Percentiles rank a stretch among this genome's conserved stretches.
These are phyloP conservation scores for Syzygium aqueum DNA, from an alignment of 345 rosid genomes.

Conservation along the genomic window DNA sequence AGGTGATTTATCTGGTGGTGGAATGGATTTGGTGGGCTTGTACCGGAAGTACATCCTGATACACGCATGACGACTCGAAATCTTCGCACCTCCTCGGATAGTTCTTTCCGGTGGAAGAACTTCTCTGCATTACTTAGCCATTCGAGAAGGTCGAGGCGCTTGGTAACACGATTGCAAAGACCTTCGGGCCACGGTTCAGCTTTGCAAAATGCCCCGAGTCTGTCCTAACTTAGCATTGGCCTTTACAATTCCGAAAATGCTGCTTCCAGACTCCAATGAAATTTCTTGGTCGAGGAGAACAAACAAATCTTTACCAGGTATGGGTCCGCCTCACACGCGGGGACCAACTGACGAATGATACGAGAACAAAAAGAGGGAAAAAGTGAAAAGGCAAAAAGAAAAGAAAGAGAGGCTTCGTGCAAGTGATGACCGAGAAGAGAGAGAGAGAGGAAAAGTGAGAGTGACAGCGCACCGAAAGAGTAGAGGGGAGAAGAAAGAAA, in stretches of 20 bases:
- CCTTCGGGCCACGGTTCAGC: background rate
- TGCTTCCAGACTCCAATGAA: background rate
- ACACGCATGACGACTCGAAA: too few relatives aligned
- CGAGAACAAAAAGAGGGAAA: too few relatives aligned
- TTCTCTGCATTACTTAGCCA: background rate
- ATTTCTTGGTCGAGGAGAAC: background rate
- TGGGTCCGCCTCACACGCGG: background rate
- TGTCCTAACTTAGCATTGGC: too few relatives aligned
- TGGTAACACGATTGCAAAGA: background rate
- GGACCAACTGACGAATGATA: too few relatives aligned
- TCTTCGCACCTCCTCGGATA: too few relatives aligned
- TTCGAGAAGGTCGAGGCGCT: background rate
- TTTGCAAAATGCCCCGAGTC: background rate
- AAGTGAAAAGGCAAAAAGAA: too few relatives aligned
- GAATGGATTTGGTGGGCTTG: background rate
- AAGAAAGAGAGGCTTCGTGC: too few relatives aligned
- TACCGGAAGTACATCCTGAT: background rate
- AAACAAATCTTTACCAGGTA: background rate
- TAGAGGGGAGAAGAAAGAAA: too few relatives aligned
- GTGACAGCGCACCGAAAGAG: too few relatives aligned
- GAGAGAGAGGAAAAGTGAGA: too few relatives aligned
- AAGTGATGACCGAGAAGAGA: too few relatives aligned
- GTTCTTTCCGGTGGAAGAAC: background rate
- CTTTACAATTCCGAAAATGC: background rate
- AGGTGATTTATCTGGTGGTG: background rate